Evolutionary conservation across 495 filamentous ascomycete genomes (phyloP).

Genomic region (Ramalina peruviana): DNA sequence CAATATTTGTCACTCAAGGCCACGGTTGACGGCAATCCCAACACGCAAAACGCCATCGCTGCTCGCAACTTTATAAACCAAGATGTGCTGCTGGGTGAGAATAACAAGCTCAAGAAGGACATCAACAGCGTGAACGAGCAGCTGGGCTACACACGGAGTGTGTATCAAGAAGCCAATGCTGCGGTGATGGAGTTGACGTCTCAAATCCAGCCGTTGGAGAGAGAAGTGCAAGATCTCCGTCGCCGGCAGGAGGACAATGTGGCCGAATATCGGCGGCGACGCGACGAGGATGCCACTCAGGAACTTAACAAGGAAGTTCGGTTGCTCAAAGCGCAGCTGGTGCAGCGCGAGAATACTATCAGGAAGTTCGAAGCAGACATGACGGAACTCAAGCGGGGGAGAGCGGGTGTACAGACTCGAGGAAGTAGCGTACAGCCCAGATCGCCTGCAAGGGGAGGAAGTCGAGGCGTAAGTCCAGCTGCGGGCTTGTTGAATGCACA

Average conservation of each 20-base stretch:
- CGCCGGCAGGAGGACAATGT: conserved; percentile 15
- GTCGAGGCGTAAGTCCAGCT: conserved; percentile 15
- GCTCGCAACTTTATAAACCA: conserved; percentile 32
- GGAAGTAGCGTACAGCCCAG: conserved; percentile 13
- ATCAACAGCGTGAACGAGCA: conserved; percentile 25
- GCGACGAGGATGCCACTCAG: conserved; percentile 16
- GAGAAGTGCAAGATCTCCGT: conserved; percentile 23
- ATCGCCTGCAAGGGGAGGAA: conserved; percentile 10
- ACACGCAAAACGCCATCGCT: conserved; percentile 35
- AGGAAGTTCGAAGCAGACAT: conserved; percentile 48
- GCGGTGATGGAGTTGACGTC: conserved; percentile 32
- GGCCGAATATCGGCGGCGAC: conserved; percentile 25
- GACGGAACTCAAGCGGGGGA: conserved; percentile 37
- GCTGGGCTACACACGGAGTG: conserved; percentile 43
- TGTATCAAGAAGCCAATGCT: conserved; percentile 51
- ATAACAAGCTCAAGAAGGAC: conserved; percentile 31
- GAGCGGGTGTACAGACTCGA: conserved; percentile 11
- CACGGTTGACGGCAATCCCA: conserved; percentile 30
- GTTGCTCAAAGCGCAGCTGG: conserved; percentile 33
- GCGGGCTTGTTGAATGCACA: conserved; percentile 3
- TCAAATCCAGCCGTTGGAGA: conserved; percentile 36
- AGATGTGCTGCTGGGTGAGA: conserved; percentile 28
- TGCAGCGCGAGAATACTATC: conserved; percentile 33
- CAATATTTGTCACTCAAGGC: conserved; percentile 36
- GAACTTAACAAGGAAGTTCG: conserved; percentile 23